These are phyloP conservation scores for Colletotrichum sp. DNA, from an alignment of 2,329 filamentous ascomycete species.

Conservation along the genomic window DNA sequence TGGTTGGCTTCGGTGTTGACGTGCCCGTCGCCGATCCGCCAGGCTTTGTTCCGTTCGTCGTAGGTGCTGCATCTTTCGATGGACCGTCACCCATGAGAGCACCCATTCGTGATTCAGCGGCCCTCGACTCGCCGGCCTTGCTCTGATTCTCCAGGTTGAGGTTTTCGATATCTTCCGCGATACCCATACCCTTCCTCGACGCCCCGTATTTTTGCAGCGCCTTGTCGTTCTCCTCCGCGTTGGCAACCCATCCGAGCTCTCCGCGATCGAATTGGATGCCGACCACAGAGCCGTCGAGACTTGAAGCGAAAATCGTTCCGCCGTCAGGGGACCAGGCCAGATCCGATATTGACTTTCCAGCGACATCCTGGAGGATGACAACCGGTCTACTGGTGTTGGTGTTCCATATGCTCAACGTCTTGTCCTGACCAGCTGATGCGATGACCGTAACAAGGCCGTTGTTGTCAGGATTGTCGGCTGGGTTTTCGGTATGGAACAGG, in stretches of 20 bases:
- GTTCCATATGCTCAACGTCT: slow-evolving; percentile 96
- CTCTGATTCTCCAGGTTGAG: slow-evolving; percentile 87
- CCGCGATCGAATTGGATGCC: slow-evolving; percentile 82
- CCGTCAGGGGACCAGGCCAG: slow-evolving; percentile 94
- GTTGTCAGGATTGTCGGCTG: slow-evolving; percentile 54
- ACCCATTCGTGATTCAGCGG: slow-evolving; percentile 94
- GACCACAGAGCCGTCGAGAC: slow-evolving; percentile 88
- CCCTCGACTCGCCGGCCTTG: slow-evolving; percentile 87
- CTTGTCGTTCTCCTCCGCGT: slow-evolving; percentile 88
- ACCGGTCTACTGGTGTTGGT: slow-evolving; percentile 93
- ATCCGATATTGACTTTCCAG: slow-evolving; percentile 91
- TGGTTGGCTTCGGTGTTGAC: slow-evolving; percentile 42
- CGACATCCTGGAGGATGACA: slow-evolving; percentile 86
- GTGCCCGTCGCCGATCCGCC: slow-evolving; percentile 32
- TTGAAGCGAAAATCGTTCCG: slow-evolving; percentile 82
- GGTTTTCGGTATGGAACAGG: slow-evolving; percentile 79
- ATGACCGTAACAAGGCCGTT: slow-evolving; percentile 82
- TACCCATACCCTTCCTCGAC: slow-evolving; percentile 85
- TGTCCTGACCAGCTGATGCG: slow-evolving; percentile 95
- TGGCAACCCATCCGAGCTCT: slow-evolving; percentile 88
- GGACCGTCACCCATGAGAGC: slow-evolving; percentile 91
- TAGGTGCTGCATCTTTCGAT: slow-evolving; percentile 52
- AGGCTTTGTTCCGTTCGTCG: slow-evolving; percentile 57
- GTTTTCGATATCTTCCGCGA: slow-evolving; percentile 91
- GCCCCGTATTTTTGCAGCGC: slow-evolving; percentile 91